Evolutionary conservation across 495 filamentous ascomycete genomes (phyloP), one percentile per base, ranked within the genome.

Genomic region (Trichoderma asperelloides): DNA sequence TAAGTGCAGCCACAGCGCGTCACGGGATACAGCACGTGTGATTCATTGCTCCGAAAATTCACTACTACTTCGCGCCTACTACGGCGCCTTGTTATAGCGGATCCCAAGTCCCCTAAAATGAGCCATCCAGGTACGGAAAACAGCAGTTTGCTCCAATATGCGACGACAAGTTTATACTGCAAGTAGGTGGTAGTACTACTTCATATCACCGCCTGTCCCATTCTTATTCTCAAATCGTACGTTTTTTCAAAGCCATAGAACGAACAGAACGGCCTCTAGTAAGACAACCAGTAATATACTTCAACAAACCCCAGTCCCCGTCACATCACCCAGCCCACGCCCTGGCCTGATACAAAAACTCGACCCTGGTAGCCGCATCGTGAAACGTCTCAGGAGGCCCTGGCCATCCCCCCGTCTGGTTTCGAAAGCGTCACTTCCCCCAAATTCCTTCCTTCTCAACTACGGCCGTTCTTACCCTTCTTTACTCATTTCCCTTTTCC

Each of bases 311-410:
- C 21, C 47, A 18, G 21, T 8, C 18, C 47, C 47, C 47, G 9
- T 51, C n/a, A 51, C n/a, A n/a, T n/a, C n/a, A n/a, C n/a, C n/a
- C n/a, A n/a, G n/a, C n/a, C n/a, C n/a, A n/a, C 21, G 18, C 55
- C 55, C 55, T 60, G 23, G 16, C 55, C 55, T 30, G 55, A 60
- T 25, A 60, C 55, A 6, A 60, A 28, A 60, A 60, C 13, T 5
- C 25, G 27, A 11, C 55, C 27, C 16, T 25, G 1, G 18, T 21
- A 25, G 27, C 23, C n/a, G 23, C 25, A 60, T 60, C 55, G 55
- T 60, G 55, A 60, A 60, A 60, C 55, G 55, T 60, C 25, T 60
- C 55, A 60, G 55, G 55, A 60, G 55, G 6, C 16, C 41, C 6
- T 60, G 13, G 43, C 13, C 43, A 13, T 3, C 4, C 43, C 43